Evolutionary conservation across 2,329 filamentous ascomycete species (phyloP).

Genomic region (Sarocladium brachiariae): DNA sequence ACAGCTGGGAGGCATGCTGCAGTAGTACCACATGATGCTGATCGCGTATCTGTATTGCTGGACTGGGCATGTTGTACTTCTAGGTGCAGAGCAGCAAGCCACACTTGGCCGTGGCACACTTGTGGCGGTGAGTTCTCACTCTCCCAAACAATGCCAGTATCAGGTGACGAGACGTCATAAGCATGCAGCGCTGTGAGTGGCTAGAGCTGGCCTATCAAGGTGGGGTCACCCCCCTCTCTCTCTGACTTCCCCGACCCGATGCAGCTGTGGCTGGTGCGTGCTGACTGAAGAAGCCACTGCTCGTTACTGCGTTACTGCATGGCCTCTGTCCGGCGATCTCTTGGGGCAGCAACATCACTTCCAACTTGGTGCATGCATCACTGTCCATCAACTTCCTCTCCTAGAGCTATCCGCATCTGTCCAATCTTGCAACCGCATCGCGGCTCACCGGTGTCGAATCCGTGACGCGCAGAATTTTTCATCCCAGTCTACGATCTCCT

Average conservation of each 20-base stretch:
- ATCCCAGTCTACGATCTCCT: neutral
- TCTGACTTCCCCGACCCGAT: neutral
- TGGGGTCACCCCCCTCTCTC: neutral
- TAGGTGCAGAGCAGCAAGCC: neutral
- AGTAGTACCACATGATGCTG: constrained; percentile 8
- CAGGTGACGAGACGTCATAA: constrained; percentile 9
- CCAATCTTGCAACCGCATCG: neutral
- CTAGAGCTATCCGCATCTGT: neutral
- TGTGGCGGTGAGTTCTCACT: constrained; percentile 2
- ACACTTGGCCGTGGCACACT: neutral
- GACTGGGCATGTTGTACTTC: neutral
- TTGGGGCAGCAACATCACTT: constrained; percentile 7
- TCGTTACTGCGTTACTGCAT: neutral
- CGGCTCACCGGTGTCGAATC: neutral
- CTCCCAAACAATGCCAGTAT: neutral
- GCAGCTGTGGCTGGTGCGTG: constrained; percentile 3
- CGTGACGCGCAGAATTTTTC: neutral
- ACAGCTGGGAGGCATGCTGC: neutral
- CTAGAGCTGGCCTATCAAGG: neutral
- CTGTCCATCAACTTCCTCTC: neutral
- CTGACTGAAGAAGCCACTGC: neutral
- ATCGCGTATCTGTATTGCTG: constrained; percentile 1
- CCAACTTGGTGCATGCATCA: constrained; percentile 4
- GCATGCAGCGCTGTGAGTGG: constrained; percentile 2
- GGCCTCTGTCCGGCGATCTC: constrained; percentile 7